Percentiles rank a stretch among this genome's conserved stretches.
phyloP scores from a whole-genome alignment of 495 filamentous ascomycete species.

The Echria macrotheca region DNA sequence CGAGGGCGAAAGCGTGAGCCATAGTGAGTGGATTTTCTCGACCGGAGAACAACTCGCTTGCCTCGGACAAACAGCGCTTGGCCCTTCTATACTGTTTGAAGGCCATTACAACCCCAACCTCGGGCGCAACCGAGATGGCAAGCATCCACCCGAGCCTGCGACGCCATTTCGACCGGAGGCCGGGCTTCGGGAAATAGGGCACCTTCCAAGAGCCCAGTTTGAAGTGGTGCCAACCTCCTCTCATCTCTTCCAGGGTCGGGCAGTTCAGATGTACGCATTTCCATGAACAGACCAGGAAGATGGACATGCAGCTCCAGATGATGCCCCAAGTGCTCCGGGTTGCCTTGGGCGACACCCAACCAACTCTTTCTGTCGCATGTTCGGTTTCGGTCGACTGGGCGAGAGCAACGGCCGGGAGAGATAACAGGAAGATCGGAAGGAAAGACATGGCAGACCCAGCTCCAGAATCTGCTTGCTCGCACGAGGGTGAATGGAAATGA shows the following conservation, averaged over 20 bases:
- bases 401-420: too few species aligned
- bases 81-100: slow-evolving; percentile 5
- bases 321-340: too few species aligned
- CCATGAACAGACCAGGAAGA: slow-evolving; percentile 10
- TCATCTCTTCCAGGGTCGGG: slow-evolving; percentile 1
- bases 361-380: too few species aligned
- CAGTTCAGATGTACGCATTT: slow-evolving; percentile 10
- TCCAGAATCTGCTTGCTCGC: too few species aligned
- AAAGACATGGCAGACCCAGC: too few species aligned
- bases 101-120: slow-evolving; percentile 11
- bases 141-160: slow-evolving; percentile 10
- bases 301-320: slow-evolving; percentile 9
- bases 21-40: neutral
- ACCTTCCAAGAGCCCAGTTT: neutral
- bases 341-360: too few species aligned
- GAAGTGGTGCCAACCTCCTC: slow-evolving; percentile 5
- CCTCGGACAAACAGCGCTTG: neutral
- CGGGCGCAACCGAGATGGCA: slow-evolving; percentile 11
- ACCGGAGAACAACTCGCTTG: too few species aligned
- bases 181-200: neutral
- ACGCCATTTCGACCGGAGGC: neutral
- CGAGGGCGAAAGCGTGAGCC: slow-evolving; percentile 16
- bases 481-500: too few species aligned
- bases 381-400: too few species aligned
- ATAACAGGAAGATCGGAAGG: too few species aligned